Percentiles rank a stretch among this genome's conserved stretches.
phyloP scores from a whole-genome alignment of 2,329 filamentous ascomycete species.

The Fusarium goolgardi region DNA sequence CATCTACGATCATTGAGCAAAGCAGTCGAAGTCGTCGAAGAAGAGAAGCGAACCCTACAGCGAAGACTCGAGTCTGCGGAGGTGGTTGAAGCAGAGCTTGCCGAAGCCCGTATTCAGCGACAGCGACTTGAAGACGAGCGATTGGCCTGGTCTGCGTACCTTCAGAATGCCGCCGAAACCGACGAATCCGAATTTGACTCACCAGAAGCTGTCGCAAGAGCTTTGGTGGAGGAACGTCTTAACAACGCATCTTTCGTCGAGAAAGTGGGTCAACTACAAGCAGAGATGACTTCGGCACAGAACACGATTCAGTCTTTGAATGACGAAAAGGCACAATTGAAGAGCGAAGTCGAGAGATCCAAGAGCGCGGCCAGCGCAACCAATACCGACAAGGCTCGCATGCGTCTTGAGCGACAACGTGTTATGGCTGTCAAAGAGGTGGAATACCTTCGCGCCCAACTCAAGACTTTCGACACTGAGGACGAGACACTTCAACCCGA shows the following conservation, averaged over 20 bases:
- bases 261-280: constrained; percentile 80
- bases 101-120: constrained; percentile 82
- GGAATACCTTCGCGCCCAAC: constrained; percentile 90
- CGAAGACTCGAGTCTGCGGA: constrained; percentile 81
- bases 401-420: constrained; percentile 86
- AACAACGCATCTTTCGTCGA: constrained; percentile 84
- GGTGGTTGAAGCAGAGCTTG: constrained; percentile 78
- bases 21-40: constrained; percentile 92
- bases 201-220: constrained; percentile 86
- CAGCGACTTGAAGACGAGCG: constrained; percentile 91
- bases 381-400: constrained; percentile 73
- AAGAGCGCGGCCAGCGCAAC: constrained; percentile 63
- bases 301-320: constrained; percentile 78
- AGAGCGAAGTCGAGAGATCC: constrained; percentile 76
- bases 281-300: constrained; percentile 81
- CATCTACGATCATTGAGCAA: constrained; percentile 84
- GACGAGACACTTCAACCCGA: constrained; percentile 87
- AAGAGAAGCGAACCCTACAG: constrained; percentile 89
- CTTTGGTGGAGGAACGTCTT: constrained; percentile 83
- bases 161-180: constrained; percentile 74
- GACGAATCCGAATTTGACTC: constrained; percentile 83
- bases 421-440: constrained; percentile 90
- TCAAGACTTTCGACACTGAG: constrained; percentile 88
- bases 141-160: constrained; percentile 85
- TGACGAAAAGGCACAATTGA: constrained; percentile 72